These are phyloP conservation scores for Xylariaceae sp. DNA, from an alignment of 2,329 filamentous ascomycete genomes.

Conservation along the genomic window DNA sequence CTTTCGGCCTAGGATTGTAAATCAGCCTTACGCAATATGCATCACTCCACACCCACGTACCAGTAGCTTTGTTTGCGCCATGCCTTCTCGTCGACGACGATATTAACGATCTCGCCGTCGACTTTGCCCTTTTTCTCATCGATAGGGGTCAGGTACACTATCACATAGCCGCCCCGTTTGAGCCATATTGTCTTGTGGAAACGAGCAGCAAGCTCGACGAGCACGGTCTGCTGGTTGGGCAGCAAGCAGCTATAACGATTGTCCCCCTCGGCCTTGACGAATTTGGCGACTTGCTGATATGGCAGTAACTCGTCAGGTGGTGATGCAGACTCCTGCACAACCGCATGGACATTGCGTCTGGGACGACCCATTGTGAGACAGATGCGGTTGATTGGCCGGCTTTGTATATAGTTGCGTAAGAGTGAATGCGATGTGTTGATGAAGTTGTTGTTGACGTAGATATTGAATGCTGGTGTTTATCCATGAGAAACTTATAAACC, in stretches of 20 bases:
- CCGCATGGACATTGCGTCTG: constrained; percentile 73
- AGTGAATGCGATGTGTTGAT: constrained; percentile 1
- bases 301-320: constrained; percentile 55
- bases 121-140: constrained; percentile 72
- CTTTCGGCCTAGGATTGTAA: constrained; percentile 59
- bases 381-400: background rate
- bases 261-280: constrained; percentile 81
- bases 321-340: constrained; percentile 65
- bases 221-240: constrained; percentile 59
- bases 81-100: constrained; percentile 83
- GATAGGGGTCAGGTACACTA: constrained; percentile 65
- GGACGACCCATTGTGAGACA: constrained; percentile 59
- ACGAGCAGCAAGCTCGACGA: constrained; percentile 76
- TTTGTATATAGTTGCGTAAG: background rate
- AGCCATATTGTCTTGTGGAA: constrained; percentile 95
- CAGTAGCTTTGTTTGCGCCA: constrained; percentile 91
- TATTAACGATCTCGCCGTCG: constrained; percentile 84
- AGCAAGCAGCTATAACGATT: constrained; percentile 79
- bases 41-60: constrained; percentile 43
- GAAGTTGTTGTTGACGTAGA: background rate
- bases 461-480: background rate
- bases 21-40: constrained; percentile 7
- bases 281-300: constrained; percentile 68
- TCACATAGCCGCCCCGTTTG: constrained; percentile 79
- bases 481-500: background rate